Conservation (phyloP, 2,329 filamentous ascomycete species). For the Setomelanomma holmii region DNA sequence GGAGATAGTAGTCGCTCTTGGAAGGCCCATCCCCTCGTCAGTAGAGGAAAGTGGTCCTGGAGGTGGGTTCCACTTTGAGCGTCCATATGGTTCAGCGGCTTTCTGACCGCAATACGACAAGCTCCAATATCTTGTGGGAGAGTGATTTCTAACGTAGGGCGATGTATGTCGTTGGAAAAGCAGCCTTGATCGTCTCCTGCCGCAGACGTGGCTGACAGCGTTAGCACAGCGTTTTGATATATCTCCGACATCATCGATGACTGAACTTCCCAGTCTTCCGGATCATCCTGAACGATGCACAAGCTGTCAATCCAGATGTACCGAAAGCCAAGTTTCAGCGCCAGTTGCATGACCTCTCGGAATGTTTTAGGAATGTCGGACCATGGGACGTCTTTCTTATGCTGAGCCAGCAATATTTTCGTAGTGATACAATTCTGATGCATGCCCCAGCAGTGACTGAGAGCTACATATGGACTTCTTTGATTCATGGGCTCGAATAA, state of each 20-base stretch:
- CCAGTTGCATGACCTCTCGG: slow-evolving; percentile 5
- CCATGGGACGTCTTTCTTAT: slow-evolving; percentile 7
- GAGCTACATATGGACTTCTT: slow-evolving; percentile 8
- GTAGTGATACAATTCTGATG: slow-evolving; percentile 7
- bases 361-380: slow-evolving; percentile 10
- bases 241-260: slow-evolving; percentile 17
- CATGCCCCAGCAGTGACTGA: slow-evolving; percentile 20
- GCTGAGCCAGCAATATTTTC: not conserved
- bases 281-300: slow-evolving; percentile 21
- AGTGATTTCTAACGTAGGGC: not conserved
- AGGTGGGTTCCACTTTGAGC: not conserved
- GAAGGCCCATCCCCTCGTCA: slow-evolving; percentile 19
- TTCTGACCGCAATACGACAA: slow-evolving; percentile 11
- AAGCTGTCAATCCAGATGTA: slow-evolving; percentile 36
- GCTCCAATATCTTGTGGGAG: slow-evolving; percentile 9
- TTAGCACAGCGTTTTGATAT: slow-evolving; percentile 13
- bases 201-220: slow-evolving; percentile 14
- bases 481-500: slow-evolving; percentile 6
- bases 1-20: slow-evolving; percentile 24
- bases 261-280: slow-evolving; percentile 16
- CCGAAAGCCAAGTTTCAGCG: slow-evolving; percentile 20
- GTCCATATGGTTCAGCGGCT: slow-evolving; percentile 12
- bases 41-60: slow-evolving; percentile 8
- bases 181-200: slow-evolving; percentile 4
- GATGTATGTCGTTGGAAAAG: not conserved